Evolutionary conservation across 2,329 filamentous ascomycete species (phyloP).

Genomic region (Calycina herbarum): DNA sequence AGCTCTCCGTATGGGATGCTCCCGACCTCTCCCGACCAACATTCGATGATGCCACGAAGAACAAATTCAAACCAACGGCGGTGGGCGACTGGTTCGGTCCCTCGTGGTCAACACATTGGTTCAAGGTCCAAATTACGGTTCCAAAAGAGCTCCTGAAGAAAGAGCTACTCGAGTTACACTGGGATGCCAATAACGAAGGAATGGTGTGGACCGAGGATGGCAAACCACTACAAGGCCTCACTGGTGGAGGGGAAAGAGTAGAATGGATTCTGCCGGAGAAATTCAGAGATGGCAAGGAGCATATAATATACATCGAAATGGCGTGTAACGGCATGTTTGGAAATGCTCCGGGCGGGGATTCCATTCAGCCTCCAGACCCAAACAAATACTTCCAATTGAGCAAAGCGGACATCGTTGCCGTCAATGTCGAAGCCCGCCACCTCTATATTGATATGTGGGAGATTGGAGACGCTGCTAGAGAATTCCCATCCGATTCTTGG

Average conservation of each 20-base stretch:
- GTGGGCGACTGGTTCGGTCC: conserved; percentile 84
- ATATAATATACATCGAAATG: conserved; percentile 95
- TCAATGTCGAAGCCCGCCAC: conserved; percentile 81
- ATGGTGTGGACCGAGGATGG: conserved; percentile 90
- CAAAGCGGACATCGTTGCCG: conserved; percentile 82
- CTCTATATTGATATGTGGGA: conserved; percentile 95
- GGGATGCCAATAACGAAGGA: conserved; percentile 95
- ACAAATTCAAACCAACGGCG: conserved; percentile 72
- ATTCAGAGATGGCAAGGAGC: conserved; percentile 82
- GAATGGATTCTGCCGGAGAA: conserved; percentile 87
- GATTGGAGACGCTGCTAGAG: conserved; percentile 85
- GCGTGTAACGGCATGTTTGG: conserved; percentile 99
- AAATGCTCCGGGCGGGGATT: conserved; percentile 79
- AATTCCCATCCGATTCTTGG: conserved; percentile 86
- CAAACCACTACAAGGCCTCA: conserved; percentile 87
- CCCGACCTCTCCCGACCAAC: conserved; percentile 76
- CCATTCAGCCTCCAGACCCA: conserved; percentile 85
- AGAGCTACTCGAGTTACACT: conserved; percentile 88
- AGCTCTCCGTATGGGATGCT: conserved; percentile 83
- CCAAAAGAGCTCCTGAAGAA: conserved; percentile 72
- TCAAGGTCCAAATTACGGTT: conserved; percentile 78
- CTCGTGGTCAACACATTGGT: conserved; percentile 98
- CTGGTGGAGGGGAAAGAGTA: conserved; percentile 80
- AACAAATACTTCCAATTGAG: conserved; percentile 76
- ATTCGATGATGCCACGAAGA: conserved; percentile 78